These are phyloP conservation scores for Thuidium tamariscinum DNA, from an alignment of 225 moss, liverwort and hornwort genomes.

Conservation along the genomic window DNA sequence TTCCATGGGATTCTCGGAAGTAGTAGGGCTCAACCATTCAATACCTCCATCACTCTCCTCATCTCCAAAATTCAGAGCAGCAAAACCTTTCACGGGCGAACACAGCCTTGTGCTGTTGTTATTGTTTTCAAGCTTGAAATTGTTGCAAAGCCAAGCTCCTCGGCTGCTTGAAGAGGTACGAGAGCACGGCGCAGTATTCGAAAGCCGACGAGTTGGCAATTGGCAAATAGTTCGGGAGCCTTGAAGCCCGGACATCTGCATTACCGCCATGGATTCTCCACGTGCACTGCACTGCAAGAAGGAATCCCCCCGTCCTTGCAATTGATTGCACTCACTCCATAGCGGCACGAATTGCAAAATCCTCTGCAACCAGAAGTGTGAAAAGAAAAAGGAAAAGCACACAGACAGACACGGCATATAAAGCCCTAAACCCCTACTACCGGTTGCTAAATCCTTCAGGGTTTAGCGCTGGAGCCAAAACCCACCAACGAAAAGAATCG, in stretches of 20 bases:
- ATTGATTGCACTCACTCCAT: constrained; percentile 14
- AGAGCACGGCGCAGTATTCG: background rate
- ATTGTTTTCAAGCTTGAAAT: background rate
- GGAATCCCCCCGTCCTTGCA: background rate
- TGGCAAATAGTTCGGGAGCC: background rate
- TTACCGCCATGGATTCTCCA: constrained; percentile 19
- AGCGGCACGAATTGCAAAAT: background rate
- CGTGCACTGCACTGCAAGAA: background rate
- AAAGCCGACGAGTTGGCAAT: background rate
- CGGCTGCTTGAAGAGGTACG: constrained; percentile 1
- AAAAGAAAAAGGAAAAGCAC: background rate
- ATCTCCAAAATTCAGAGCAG: background rate
- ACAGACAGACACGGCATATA: background rate
- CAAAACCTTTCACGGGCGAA: background rate
- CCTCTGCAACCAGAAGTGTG: background rate
- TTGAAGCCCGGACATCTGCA: constrained; percentile 7
- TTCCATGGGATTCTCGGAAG: constrained; percentile 56
- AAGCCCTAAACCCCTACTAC: background rate
- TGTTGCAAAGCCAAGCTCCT: background rate
- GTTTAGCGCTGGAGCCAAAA: background rate
- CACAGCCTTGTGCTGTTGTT: background rate
- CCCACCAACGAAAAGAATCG: background rate
- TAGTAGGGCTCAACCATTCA: constrained; percentile 68
- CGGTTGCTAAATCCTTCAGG: background rate
- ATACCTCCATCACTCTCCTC: background rate